Conservation (phyloP, 192 early-diverging fungal species). For the Podila minutissima region DNA sequence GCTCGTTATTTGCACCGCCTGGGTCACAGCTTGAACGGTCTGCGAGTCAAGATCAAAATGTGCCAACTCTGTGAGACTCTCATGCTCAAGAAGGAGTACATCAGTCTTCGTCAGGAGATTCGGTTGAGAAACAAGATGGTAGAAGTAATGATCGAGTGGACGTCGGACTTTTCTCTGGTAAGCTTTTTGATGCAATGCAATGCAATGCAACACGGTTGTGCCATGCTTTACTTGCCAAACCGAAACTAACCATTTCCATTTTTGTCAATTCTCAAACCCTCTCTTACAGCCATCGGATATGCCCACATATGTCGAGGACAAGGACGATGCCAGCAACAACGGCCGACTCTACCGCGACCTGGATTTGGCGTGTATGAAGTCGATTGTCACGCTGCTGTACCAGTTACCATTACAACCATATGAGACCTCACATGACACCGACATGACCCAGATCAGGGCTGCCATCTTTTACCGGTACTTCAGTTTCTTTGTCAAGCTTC, state of each 20-base stretch:
- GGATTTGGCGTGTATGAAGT: slow-evolving; percentile 82
- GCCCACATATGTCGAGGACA: slow-evolving; percentile 37
- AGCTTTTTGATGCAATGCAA: not conserved
- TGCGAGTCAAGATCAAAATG: slow-evolving; percentile 79
- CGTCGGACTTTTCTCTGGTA: slow-evolving; percentile 73
- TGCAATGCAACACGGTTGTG: not conserved
- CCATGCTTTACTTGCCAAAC: no score
- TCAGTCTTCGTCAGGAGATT: slow-evolving; percentile 79
- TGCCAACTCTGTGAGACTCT: slow-evolving; percentile 81
- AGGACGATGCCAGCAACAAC: slow-evolving; percentile 54
- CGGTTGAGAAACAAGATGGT: slow-evolving; percentile 75
- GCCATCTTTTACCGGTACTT: slow-evolving; percentile 79
- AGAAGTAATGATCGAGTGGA: slow-evolving; percentile 82
- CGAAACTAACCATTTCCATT: no score
- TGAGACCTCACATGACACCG: slow-evolving; percentile 65
- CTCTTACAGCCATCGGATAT: slow-evolving; percentile 41
- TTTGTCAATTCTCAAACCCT: no score
- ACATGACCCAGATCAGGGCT: slow-evolving; percentile 69
- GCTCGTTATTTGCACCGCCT: slow-evolving; percentile 78
- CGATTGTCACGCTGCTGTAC: slow-evolving; percentile 72
- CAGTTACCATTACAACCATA: slow-evolving; percentile 78
- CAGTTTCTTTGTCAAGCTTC: slow-evolving; percentile 78
- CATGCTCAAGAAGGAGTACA: slow-evolving; percentile 77
- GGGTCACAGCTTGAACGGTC: slow-evolving; percentile 58
- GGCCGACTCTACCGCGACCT: slow-evolving; percentile 78